Evolutionary conservation across 495 filamentous ascomycete genomes (phyloP).

Genomic region (Delitschia confertaspora): DNA sequence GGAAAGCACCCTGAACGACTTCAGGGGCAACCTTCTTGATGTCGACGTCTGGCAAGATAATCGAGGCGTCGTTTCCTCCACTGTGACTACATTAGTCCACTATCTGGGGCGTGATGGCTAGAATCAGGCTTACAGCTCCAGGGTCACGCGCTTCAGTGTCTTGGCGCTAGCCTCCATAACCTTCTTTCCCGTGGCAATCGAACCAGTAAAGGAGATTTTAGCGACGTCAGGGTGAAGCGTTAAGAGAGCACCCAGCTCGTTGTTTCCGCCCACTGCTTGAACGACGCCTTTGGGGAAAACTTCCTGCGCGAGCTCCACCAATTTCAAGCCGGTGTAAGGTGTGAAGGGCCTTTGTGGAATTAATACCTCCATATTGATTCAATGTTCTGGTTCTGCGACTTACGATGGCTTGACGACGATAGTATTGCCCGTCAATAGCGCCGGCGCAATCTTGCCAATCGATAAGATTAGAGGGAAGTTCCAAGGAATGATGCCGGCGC

Average conservation of each 20-base stretch:
- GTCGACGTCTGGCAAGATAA: constrained; percentile 58
- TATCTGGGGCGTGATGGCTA: not conserved
- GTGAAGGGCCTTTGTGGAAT: constrained; percentile 39
- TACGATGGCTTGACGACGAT: constrained; percentile 53
- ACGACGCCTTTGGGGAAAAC: constrained; percentile 60
- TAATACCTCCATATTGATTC: not conserved
- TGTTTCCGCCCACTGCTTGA: constrained; percentile 58
- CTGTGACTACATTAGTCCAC: constrained; percentile 16
- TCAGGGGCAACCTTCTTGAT: constrained; percentile 50
- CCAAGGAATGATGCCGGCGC: constrained; percentile 43
- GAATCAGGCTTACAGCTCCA: constrained; percentile 39
- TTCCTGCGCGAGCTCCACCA: constrained; percentile 50
- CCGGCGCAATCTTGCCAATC: constrained; percentile 46
- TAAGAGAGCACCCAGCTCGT: constrained; percentile 52
- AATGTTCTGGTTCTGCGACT: not conserved
- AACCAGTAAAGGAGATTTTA: constrained; percentile 65
- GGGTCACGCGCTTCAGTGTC: constrained; percentile 53
- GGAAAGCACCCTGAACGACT: constrained; percentile 48
- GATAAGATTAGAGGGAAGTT: constrained; percentile 52
- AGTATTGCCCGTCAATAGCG: constrained; percentile 51
- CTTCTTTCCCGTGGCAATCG: constrained; percentile 52
- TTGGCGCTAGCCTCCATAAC: constrained; percentile 52
- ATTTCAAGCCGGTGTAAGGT: constrained; percentile 57
- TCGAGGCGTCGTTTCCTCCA: constrained; percentile 61
- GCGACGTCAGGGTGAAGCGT: constrained; percentile 51